phyloP scores from a whole-genome alignment of 139 green algal species.

The Volvox reticuliferus region DNA sequence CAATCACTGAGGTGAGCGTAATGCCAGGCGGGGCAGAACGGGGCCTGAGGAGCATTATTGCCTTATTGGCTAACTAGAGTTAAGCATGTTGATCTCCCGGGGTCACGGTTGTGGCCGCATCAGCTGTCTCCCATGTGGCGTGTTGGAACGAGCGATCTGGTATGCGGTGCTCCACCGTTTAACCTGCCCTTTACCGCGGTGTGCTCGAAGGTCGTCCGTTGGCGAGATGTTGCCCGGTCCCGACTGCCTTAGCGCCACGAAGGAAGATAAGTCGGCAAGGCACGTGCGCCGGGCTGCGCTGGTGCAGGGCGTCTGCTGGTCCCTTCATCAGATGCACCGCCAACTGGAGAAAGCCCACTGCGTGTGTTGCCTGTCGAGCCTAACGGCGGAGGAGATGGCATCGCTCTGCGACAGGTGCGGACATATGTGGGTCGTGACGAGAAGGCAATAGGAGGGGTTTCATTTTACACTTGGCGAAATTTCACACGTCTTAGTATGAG shows the following conservation, averaged over 20 bases:
- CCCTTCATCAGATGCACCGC: neutral
- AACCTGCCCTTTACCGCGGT: neutral
- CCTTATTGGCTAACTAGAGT: no score
- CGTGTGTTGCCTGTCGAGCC: neutral
- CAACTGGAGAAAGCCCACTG: neutral
- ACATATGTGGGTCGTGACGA: neutral
- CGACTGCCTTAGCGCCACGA: neutral
- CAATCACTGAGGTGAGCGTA: neutral
- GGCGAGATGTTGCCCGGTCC: neutral
- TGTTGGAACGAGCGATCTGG: no score
- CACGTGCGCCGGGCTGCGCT: neutral
- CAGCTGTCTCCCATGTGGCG: no score
- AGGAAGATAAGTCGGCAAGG: neutral
- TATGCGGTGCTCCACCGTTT: neutral
- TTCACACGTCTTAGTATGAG: no score
- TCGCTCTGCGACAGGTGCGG: neutral
- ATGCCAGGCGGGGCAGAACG: no score
- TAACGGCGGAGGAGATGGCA: neutral
- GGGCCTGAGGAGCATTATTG: no score
- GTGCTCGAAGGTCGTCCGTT: neutral
- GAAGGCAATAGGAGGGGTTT: no score
- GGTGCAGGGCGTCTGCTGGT: conserved; percentile 22
- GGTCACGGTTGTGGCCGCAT: no score
- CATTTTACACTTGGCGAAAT: no score
- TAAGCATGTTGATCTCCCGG: no score